phyloP scores from a whole-genome alignment of 768 basidiomycete genomes.

The Strobilomyces confusus region DNA sequence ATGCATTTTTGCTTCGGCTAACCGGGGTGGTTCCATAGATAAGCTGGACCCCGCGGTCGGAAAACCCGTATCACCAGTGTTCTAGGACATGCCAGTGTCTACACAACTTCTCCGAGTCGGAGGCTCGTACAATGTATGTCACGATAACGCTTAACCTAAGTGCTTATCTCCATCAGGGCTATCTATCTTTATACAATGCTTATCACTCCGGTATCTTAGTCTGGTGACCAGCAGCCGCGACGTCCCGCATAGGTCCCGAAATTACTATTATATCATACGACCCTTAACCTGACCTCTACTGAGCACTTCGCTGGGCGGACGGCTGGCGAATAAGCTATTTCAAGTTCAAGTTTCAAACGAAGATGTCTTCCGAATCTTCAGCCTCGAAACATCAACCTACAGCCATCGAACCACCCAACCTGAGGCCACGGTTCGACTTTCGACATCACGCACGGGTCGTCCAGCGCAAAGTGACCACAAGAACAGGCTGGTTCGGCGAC shows the following conservation, averaged over 20 bases:
- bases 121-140: no score
- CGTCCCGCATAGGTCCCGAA: background rate
- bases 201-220: conserved; percentile 1
- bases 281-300: background rate
- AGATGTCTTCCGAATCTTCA: conserved; percentile 16
- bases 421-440: conserved; percentile 2
- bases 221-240: background rate
- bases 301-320: background rate
- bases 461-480: conserved; percentile 41
- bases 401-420: conserved; percentile 8
- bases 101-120: no score
- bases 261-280: background rate
- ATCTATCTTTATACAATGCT: background rate
- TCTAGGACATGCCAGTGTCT: no score
- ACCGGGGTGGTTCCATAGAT: no score
- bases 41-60: no score
- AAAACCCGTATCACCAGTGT: no score
- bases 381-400: conserved; percentile 17
- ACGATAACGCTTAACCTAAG: background rate
- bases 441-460: conserved; percentile 10
- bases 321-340: no score
- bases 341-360: background rate
- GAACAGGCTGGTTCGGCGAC: conserved; percentile 77
- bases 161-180: background rate
- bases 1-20: no score